Base-by-base conservation (phyloP, 2,329 filamentous ascomycete genomes). In the Thelonectria discophora region DNA sequence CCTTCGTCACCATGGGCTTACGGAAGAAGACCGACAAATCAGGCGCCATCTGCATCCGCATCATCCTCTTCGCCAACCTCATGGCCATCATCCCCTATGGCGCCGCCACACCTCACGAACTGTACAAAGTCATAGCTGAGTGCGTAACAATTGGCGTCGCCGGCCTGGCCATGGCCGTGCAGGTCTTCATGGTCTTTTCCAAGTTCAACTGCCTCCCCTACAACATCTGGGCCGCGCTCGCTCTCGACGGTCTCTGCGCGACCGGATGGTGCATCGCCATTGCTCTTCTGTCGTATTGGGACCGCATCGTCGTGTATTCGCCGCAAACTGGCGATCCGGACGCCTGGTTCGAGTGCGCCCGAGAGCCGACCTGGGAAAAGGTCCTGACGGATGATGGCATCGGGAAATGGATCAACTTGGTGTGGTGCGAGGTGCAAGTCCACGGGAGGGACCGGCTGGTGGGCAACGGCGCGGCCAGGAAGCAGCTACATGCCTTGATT, bases 381-480 rank as follows among this genome's bases (percentile, higher is more conserved):
- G 50, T 53, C 11, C 43, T 34, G 50, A 53, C 50, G 34, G 21
- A 24, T 5, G 37, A 53, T 18, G 50, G 39, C 11, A 24, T 53
- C 18, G 50, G 50, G 37, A 17, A 43, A 12, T 53, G 50, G 50
- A 42, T 53, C 34, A 24, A 45, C 12, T n/a, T 55, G 30, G 30
- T 34, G 27, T 56, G 53, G 53, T 56, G 53, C 24, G 13, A 39
- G 43, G 37, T 56, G 30, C 15, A 39, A 40, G 45, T 56, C n/a
- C 20, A 56, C 3, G 53, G 53, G 42, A 43, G 45, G 5, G 5
- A 42, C 15, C 45, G 30, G 30, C 45, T 56, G 17, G 15, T 49
- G 39, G 53, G 53, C 10, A 56, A 56, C n/a, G 45, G 53, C 6
- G 45, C 45, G 8, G 53, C 53, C 13, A 17, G 45, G 18, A 30